These are phyloP conservation scores for Phycomyces nitens DNA, from an alignment of 192 early-diverging fungal species.

Conservation along the genomic window DNA sequence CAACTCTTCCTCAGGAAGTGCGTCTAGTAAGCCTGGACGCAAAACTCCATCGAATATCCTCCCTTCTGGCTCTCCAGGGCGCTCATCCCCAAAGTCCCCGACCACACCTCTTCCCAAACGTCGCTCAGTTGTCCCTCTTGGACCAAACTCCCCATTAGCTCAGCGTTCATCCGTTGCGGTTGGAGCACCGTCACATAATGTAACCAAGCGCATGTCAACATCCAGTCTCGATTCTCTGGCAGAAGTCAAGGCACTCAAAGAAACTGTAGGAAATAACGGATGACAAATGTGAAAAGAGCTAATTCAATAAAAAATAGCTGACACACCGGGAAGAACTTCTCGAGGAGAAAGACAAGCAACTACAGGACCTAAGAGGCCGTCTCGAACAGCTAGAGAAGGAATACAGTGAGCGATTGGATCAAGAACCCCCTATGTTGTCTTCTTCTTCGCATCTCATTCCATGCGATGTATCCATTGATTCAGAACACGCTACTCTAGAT, in stretches of 20 bases:
- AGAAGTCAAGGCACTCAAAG: background rate
- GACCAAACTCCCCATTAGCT: background rate
- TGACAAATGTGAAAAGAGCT: background rate
- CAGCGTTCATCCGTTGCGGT: background rate
- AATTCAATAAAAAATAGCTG: background rate
- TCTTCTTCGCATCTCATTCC: conserved; percentile 4
- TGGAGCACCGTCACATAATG: background rate
- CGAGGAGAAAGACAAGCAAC: background rate
- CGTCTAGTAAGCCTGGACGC: background rate
- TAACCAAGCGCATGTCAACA: background rate
- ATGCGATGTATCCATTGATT: conserved; percentile 1
- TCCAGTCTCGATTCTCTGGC: background rate
- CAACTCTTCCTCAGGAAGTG: conserved; percentile 6
- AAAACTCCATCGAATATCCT: background rate
- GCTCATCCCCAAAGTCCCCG: background rate
- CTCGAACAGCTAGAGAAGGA: background rate
- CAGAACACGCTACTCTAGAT: background rate
- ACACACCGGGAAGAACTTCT: background rate
- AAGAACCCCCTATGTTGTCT: background rate
- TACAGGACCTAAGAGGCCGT: background rate
- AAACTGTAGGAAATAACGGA: background rate
- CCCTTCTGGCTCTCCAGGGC: background rate
- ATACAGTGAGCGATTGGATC: background rate
- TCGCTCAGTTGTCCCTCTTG: background rate
- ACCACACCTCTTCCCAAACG: background rate